A percentile compares a stretch with the other conserved stretches of the same genome.
These are phyloP conservation scores for Trichoderma hamatum DNA, from an alignment of 2,329 filamentous ascomycete species.

Conservation along the genomic window DNA sequence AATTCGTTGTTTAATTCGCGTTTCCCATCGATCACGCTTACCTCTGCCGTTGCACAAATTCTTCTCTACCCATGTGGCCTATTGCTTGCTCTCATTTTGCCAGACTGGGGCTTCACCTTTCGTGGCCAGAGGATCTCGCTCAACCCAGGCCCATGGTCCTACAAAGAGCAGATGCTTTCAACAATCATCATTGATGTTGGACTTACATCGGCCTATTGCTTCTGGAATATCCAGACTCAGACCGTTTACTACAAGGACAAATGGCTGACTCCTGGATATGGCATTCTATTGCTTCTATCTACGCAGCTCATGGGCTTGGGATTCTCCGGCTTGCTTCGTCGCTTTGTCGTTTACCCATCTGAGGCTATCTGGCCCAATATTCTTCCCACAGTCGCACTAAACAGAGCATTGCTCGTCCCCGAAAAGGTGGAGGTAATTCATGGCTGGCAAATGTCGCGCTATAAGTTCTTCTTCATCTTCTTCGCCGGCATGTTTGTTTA, in stretches of 20 bases:
- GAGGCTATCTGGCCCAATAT: conserved; percentile 41
- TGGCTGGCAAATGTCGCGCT: conserved; percentile 50
- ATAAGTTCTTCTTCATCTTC: conserved; percentile 47
- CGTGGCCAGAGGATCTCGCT: conserved; percentile 36
- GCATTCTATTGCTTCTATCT: conserved; percentile 7
- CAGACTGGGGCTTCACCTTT: conserved; percentile 21
- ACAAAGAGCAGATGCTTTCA: conserved; percentile 59
- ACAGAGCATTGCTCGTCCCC: conserved; percentile 39
- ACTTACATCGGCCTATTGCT: conserved; percentile 29
- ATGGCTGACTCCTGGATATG: conserved; percentile 32
- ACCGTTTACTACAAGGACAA: conserved; percentile 18
- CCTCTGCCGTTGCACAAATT: conserved; percentile 46
- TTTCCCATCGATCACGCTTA: conserved; percentile 45
- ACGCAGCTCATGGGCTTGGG: conserved; percentile 41
- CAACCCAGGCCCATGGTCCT: conserved; percentile 55
- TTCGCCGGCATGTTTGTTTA: conserved; percentile 46
- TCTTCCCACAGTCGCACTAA: conserved; percentile 42
- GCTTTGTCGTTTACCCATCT: conserved; percentile 42
- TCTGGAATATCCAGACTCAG: conserved; percentile 31
- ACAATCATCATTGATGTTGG: conserved; percentile 59
- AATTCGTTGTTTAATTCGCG: conserved; percentile 47
- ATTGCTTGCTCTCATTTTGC: conserved; percentile 15
- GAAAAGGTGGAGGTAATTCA: conserved; percentile 37
- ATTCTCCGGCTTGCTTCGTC: conserved; percentile 40
- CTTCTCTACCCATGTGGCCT: conserved; percentile 44